phyloP scores from a whole-genome alignment of 2,329 filamentous ascomycete species.

The Trichoderma koningiopsis region DNA sequence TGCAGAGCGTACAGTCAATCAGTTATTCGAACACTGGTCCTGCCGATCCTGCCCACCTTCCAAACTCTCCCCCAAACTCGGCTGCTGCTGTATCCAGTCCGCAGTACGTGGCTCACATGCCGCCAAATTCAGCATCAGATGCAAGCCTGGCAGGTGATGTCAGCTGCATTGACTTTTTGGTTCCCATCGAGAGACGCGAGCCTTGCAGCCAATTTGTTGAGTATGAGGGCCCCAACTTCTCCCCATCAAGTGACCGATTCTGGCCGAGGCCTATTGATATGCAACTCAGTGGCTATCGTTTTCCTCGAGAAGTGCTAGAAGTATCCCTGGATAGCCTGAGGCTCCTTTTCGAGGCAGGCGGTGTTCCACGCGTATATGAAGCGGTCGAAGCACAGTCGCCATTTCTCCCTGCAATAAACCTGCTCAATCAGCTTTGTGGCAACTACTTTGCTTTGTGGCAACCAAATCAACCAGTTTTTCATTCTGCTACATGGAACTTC shows the following conservation, averaged over 20 bases:
- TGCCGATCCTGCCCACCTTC: background rate
- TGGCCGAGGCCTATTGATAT: background rate
- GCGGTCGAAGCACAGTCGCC: background rate
- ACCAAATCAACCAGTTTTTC: constrained; percentile 36
- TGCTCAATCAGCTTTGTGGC: constrained; percentile 32
- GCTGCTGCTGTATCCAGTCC: background rate
- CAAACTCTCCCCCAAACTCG: background rate
- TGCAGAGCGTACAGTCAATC: background rate
- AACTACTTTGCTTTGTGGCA: constrained; percentile 36
- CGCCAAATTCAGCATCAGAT: background rate
- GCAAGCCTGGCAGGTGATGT: constrained; percentile 27
- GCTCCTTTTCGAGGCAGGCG: constrained; percentile 32
- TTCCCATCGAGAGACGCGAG: background rate
- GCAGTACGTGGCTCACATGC: background rate
- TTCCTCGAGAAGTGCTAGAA: background rate
- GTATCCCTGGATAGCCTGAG: background rate
- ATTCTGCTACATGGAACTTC: constrained; percentile 36
- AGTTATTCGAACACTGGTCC: background rate
- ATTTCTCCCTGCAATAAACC: constrained; percentile 26
- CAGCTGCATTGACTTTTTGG: constrained; percentile 27
- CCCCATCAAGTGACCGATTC: background rate
- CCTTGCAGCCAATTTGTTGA: background rate
- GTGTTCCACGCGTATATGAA: constrained; percentile 19
- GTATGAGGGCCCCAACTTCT: background rate
- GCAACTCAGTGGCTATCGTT: background rate